A percentile compares a stretch with the other conserved stretches of the same genome.
phyloP scores from a whole-genome alignment of 352 stramenopile species.

The Pythium biforme region DNA sequence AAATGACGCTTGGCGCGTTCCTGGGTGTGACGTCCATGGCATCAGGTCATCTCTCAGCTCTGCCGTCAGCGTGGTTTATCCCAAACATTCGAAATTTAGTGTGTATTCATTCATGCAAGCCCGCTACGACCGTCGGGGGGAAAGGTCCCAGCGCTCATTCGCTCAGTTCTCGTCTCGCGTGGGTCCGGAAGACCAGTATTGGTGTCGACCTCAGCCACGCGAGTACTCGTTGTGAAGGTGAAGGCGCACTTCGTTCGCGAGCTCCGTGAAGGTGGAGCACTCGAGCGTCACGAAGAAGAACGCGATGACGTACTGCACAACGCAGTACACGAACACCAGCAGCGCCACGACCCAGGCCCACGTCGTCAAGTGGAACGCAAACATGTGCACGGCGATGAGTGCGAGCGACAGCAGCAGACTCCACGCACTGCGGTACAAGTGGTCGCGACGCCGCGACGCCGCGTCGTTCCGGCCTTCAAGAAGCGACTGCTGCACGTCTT shows the following conservation, averaged over 20 bases:
- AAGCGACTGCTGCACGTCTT: constrained; percentile 48
- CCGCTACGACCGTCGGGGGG: no score
- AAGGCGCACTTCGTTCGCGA: constrained; percentile 66
- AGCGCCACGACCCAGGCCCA: constrained; percentile 35
- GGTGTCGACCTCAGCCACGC: neutral
- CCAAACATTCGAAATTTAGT: neutral
- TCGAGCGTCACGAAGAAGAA: constrained; percentile 84
- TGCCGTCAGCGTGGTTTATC: no score
- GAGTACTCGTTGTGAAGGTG: constrained; percentile 42
- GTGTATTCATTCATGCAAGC: constrained; percentile 1
- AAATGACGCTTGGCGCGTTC: no score
- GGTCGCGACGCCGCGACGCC: constrained; percentile 34
- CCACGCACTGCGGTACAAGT: constrained; percentile 37
- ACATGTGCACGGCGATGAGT: constrained; percentile 30
- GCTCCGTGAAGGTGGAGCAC: constrained; percentile 78
- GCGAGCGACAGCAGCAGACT: constrained; percentile 34
- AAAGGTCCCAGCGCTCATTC: no score
- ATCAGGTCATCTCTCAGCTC: no score
- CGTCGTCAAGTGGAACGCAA: constrained; percentile 16
- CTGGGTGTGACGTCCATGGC: no score
- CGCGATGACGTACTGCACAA: constrained; percentile 67
- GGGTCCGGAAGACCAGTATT: no score
- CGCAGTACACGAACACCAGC: constrained; percentile 34
- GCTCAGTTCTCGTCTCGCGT: neutral
- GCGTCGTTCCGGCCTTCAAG: constrained; percentile 41